Base-by-base conservation (phyloP, 139 green algal species). In the Astrephomene gubernaculifera region DNA sequence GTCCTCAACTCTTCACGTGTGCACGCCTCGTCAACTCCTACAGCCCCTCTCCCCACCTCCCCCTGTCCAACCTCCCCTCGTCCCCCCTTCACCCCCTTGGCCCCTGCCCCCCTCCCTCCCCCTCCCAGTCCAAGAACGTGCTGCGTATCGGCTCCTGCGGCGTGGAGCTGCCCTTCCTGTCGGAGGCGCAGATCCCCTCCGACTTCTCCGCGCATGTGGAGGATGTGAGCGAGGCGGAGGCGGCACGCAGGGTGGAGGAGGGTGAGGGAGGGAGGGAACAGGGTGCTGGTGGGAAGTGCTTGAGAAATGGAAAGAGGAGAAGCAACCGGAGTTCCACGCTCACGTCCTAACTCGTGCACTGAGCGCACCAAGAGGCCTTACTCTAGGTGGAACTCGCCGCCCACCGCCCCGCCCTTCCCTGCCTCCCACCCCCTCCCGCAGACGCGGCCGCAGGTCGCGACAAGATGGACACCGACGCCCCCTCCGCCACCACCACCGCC, bases 121-220 rank as follows among this genome's bases (percentile, higher is more conserved):
- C 10, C 41, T 29, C 64, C n/a, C 72, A 93, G 78, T 31, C 61
- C 39, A 83, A 83, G 76, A 49, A 44, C 33, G 78, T 84, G 43
- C 41, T 84, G 64, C 81, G 83, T 71, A 96, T 98, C 83, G 78
- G 90, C 78, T 91, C 72, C 73, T 92, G 86, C 49, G 82, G 89
- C 41, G 88, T 91, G 22, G 87, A 90, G 10, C 88, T 98, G 83
- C 90, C 91, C n/a, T 98, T 98, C 86, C 92, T 98, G 45, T 52
- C 92, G 2, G 94, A 97, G 68, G 88, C 92, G 72, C 83, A 82
- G 27, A 79, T 89, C 44, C 76, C 76, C 27, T 53, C 5, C 19
- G 63, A 94, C 70, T 92, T 92, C 72, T 82, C 83, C 22, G 67
- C 36, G 1, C 54, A 73, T 31, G 61, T 91, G 29, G 82, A 88